A percentile compares a stretch with the other conserved stretches of the same genome.
phyloP scores from a whole-genome alignment of 2,329 filamentous ascomycete species.

The Thielaviopsis populi region DNA sequence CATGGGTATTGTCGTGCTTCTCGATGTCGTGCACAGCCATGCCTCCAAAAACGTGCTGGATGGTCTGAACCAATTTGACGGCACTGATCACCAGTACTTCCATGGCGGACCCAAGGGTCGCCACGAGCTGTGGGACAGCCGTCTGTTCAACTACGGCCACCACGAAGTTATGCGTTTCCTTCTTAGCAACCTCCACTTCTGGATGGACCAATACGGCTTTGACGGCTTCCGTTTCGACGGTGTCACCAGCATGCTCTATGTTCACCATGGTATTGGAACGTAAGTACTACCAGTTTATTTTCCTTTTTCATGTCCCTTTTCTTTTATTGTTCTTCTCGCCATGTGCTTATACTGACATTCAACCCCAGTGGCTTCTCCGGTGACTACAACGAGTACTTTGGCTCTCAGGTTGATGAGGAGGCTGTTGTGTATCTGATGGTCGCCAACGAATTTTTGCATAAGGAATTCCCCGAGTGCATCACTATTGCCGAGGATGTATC shows the following conservation, averaged over 20 bases:
- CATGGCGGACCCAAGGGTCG: constrained; percentile 70
- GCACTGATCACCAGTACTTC: constrained; percentile 90
- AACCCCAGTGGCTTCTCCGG: constrained; percentile 71
- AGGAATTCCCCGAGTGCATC: constrained; percentile 74
- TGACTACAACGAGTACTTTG: constrained; percentile 97
- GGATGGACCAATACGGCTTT: constrained; percentile 97
- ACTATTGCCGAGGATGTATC: constrained; percentile 96
- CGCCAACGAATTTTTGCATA: constrained; percentile 88
- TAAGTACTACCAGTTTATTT: constrained; percentile 34
- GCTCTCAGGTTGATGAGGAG: constrained; percentile 75
- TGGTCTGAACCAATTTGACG: constrained; percentile 90
- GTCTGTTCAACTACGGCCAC: constrained; percentile 90
- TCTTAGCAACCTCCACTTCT: constrained; percentile 88
- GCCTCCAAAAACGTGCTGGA: constrained; percentile 95
- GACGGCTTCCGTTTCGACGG: constrained; percentile 97
- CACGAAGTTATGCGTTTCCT: constrained; percentile 95
- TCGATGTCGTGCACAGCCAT: constrained; percentile 95
- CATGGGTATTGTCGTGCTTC: constrained; percentile 75
- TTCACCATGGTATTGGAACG: constrained; percentile 93
- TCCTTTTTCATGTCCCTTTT: too few species aligned
- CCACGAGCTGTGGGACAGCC: constrained; percentile 91
- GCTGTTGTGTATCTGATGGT: constrained; percentile 90
- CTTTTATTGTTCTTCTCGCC: background rate
- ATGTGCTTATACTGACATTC: constrained; percentile 18
- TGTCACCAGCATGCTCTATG: constrained; percentile 96